Conservation (phyloP, 352 stramenopile genomes). For the Phytophthora pistaciae region DNA sequence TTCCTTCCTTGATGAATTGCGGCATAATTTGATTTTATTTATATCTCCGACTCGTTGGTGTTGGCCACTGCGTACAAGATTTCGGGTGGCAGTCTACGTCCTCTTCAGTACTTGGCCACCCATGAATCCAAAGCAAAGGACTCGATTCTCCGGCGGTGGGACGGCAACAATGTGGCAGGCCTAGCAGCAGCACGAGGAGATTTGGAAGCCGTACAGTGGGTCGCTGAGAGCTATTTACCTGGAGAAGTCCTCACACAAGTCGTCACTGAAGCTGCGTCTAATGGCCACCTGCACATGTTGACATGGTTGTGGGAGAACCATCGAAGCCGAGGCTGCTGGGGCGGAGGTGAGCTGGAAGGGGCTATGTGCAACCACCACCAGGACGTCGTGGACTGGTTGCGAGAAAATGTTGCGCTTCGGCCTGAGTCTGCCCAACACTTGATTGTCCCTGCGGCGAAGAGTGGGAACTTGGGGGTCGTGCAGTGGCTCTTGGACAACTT, state of each 20-base stretch:
- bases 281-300: constrained; percentile 18
- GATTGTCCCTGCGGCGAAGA: constrained; percentile 11
- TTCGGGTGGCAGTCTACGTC: constrained; percentile 7
- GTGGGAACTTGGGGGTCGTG: constrained; percentile 21
- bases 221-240: constrained; percentile 13
- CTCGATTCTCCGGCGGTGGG: constrained; percentile 19
- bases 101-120: constrained; percentile 19
- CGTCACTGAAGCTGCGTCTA: constrained; percentile 23
- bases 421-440: constrained; percentile 4
- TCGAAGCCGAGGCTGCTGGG: constrained; percentile 15
- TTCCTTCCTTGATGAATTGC: no score
- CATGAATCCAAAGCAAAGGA: constrained; percentile 11
- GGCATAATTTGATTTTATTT: no score
- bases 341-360: constrained; percentile 21
- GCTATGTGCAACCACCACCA: constrained; percentile 44
- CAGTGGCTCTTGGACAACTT: constrained; percentile 25
- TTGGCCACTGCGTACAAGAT: no score
- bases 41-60: no score
- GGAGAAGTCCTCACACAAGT: constrained; percentile 21
- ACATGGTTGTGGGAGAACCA: constrained; percentile 20
- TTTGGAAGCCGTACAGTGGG: constrained; percentile 18
- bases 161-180: constrained; percentile 20
- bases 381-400: constrained; percentile 48
- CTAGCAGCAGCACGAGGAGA: constrained; percentile 22
- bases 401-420: constrained; percentile 23